These are phyloP conservation scores for Scorias spongiosa DNA, from an alignment of 2,329 filamentous ascomycete species.

Conservation along the genomic window DNA sequence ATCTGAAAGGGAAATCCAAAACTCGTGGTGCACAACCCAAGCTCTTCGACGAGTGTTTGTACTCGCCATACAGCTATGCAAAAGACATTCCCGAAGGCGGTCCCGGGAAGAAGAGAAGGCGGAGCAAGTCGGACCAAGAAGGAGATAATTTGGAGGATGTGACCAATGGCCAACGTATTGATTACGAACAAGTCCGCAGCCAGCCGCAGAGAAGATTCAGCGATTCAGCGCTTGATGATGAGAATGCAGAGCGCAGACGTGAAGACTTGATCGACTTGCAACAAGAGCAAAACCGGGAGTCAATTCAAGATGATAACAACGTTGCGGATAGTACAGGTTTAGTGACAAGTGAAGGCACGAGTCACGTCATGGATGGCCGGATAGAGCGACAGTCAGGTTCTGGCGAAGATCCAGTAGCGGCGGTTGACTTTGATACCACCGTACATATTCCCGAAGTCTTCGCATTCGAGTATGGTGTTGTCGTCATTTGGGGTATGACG, in stretches of 20 bases:
- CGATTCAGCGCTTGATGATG: constrained; percentile 56
- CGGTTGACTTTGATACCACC: constrained; percentile 66
- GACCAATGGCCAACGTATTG: constrained; percentile 7
- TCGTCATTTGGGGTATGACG: constrained; percentile 97
- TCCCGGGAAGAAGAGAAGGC: constrained; percentile 8
- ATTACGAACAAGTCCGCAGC: constrained; percentile 19
- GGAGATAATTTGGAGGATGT: constrained; percentile 1
- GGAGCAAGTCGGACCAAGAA: constrained; percentile 1
- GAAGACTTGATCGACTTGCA: constrained; percentile 22
- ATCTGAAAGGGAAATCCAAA: constrained; percentile 70
- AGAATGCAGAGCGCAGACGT: constrained; percentile 23
- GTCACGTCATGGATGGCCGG: constrained; percentile 1
- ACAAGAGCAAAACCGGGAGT: neutral
- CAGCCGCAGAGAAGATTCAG: constrained; percentile 48
- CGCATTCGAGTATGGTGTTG: constrained; percentile 91
- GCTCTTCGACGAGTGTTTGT: constrained; percentile 93
- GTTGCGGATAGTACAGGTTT: constrained; percentile 1
- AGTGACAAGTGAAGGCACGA: constrained; percentile 1
- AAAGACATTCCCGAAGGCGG: constrained; percentile 22
- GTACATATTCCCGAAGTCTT: constrained; percentile 92
- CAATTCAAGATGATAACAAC: neutral
- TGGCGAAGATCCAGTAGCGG: constrained; percentile 17
- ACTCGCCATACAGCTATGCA: constrained; percentile 76
- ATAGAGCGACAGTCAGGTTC: neutral
- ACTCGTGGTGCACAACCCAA: constrained; percentile 72